Percentiles rank a stretch among this genome's conserved stretches.
phyloP scores from a whole-genome alignment of 2,329 filamentous ascomycete species.

The Aspergillus sergii region DNA sequence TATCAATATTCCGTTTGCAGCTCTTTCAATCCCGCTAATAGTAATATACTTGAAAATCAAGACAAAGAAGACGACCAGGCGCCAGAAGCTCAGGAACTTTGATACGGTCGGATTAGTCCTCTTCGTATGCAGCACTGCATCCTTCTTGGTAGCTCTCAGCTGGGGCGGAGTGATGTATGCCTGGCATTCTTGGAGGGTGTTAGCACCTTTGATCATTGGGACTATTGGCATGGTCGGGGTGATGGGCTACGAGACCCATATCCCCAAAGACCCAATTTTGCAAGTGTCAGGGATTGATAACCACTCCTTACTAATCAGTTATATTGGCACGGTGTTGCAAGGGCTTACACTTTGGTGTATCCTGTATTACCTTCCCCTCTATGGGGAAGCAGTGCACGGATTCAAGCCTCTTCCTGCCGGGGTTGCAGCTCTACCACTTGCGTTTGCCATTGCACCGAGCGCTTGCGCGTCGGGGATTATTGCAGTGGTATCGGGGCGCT shows the following conservation, averaged over 20 bases:
- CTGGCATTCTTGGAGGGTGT: not conserved
- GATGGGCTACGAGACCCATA: not conserved
- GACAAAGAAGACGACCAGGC: not conserved
- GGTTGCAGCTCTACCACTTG: not conserved
- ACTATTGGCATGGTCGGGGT: not conserved
- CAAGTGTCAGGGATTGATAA: not conserved
- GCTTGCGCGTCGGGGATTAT: not conserved
- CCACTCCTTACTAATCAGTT: not conserved
- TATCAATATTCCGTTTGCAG: not conserved
- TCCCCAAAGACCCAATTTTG: not conserved
- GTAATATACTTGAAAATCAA: not conserved
- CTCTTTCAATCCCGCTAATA: not conserved
- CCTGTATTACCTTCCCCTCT: not conserved
- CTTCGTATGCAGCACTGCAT: not conserved
- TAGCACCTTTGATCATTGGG: not conserved
- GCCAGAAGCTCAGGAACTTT: not conserved
- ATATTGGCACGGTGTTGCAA: not conserved
- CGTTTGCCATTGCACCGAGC: not conserved
- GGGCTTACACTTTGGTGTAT: not conserved
- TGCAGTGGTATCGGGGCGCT: not conserved
- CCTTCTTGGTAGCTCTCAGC: not conserved
- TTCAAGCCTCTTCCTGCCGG: not conserved
- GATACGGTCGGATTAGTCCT: not conserved
- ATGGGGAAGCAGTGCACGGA: not conserved
- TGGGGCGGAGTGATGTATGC: not conserved